Base-by-base conservation (phyloP, 352 stramenopile genomes). In the Phytopythium mirpurense region DNA sequence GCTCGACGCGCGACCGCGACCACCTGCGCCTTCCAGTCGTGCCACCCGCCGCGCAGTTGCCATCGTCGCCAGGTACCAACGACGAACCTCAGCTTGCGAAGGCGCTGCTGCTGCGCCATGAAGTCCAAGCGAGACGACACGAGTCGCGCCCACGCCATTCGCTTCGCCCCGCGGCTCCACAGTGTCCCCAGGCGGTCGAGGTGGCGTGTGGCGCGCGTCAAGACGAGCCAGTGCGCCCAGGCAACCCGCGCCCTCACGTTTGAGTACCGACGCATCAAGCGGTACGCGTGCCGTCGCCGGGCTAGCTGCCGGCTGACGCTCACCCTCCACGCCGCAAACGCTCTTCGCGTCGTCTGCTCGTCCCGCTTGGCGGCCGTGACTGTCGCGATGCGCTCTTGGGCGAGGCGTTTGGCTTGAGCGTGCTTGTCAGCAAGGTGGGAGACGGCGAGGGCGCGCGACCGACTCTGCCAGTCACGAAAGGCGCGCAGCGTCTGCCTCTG, bases 391-490 rank as follows among this genome's bases (percentile, higher is more conserved):
- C 44, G 44, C 3, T 41, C 11, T 21, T 42, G 27, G 14, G 34
- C 31, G 5, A 31, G 0, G 5, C 12, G 5, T 3, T 42, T 18
- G 23, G 19, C 46, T 32, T 29, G 34, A 32, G 10, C 16, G 1
- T 52, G 15, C 9, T 18, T 16, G n/a, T 31, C 45, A 5, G 12
- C 10, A n/a, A 51, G 45, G 2, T 14, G 23, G 32, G 5, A 19
- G 32, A 31, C 29, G 2, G 16, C 45, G 23, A 37, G 29, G 7
- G 15, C 40, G 34, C 15, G 31, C 10, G 31, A 8, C 9, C 27
- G 27, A 3, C 45, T 19, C 18, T 51, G 45, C 45, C 45, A 51
- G 15, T 12, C 29, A 14, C 45, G 32, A 51, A 51, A 45, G 11
- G 40, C 40, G 29, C 40, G 40, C 21, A 45, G 40, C 40, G 15